Percentiles rank a stretch among this genome's conserved stretches.
phyloP scores from a whole-genome alignment of 306 rosid genomes.

The Purshia tridentata region DNA sequence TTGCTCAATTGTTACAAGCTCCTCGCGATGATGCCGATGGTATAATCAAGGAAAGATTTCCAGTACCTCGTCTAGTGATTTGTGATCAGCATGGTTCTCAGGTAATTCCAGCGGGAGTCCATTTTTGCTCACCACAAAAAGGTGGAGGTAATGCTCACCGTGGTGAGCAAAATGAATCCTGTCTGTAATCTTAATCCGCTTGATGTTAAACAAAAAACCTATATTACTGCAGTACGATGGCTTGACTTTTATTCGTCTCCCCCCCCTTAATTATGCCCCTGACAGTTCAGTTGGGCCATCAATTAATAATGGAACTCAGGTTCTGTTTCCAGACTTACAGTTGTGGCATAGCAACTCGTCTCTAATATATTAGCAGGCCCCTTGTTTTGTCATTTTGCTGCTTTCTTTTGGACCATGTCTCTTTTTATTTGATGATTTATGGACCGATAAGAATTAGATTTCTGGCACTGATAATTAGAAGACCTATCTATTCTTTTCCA shows the following conservation, averaged over 20 bases:
- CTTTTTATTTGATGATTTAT: neutral
- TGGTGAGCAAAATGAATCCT: too few relatives aligned
- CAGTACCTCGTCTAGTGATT: conserved; percentile 90
- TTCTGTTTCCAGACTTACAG: conserved; percentile 9
- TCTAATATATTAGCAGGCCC: neutral
- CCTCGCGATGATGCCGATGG: conserved; percentile 74
- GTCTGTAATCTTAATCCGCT: neutral
- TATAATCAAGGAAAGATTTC: conserved; percentile 85
- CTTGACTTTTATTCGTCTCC: neutral
- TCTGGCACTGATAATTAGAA: neutral
- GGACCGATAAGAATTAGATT: neutral
- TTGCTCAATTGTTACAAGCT: conserved; percentile 84
- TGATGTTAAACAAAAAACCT: neutral
- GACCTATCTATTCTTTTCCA: neutral
- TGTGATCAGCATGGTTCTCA: conserved; percentile 99
- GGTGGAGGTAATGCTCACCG: too few relatives aligned
- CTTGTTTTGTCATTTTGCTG: neutral
- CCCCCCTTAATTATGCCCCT: neutral
- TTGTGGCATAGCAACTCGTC: neutral
- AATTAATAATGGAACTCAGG: neutral
- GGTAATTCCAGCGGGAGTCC: conserved; percentile 53
- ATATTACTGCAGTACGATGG: conserved; percentile 2
- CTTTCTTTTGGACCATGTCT: neutral
- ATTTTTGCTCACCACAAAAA: too few relatives aligned
- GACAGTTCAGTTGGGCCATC: neutral